These are phyloP conservation scores for Conticribra weissflogii DNA, from an alignment of 108 stramenopile species.

Conservation along the genomic window DNA sequence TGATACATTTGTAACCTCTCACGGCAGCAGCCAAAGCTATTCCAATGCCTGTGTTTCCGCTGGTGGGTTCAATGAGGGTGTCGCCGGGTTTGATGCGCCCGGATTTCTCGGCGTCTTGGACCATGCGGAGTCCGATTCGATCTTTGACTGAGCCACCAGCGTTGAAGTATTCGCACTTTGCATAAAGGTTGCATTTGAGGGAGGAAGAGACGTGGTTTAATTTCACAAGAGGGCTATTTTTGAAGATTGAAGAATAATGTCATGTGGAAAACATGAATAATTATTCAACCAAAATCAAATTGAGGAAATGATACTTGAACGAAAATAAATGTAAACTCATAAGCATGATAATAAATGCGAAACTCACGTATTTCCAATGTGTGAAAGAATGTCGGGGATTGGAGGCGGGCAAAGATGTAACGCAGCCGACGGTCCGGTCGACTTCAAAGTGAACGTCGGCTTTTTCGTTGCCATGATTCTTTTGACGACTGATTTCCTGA, in stretches of 20 bases:
- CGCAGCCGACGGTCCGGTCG: conserved; percentile 12
- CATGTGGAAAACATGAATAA: neutral
- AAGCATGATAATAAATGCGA: too few relatives aligned
- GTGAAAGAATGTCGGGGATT: conserved; percentile 3
- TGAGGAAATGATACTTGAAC: neutral
- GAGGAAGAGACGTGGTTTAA: conserved; percentile 58
- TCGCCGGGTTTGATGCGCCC: conserved; percentile 87
- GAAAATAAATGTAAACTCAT: neutral
- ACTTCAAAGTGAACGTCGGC: conserved; percentile 2
- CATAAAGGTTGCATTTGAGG: conserved; percentile 71
- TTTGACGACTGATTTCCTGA: too few relatives aligned
- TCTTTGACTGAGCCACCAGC: conserved; percentile 94
- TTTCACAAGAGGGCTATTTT: conserved; percentile 85
- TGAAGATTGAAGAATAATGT: conserved; percentile 46
- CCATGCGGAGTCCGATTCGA: conserved; percentile 87
- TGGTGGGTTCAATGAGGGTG: conserved; percentile 95
- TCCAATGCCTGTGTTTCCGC: conserved; percentile 96
- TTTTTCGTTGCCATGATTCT: neutral
- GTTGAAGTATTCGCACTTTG: conserved; percentile 83
- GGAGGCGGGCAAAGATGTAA: conserved; percentile 12
- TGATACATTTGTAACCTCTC: conserved; percentile 88
- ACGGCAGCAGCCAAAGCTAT: conserved; percentile 89
- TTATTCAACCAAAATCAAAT: neutral
- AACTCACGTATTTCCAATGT: conserved; percentile 12
- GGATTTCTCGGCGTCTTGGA: conserved; percentile 66